Base-by-base conservation (phyloP, 345 rosid species). In the Eucalyptus regnans region DNA sequence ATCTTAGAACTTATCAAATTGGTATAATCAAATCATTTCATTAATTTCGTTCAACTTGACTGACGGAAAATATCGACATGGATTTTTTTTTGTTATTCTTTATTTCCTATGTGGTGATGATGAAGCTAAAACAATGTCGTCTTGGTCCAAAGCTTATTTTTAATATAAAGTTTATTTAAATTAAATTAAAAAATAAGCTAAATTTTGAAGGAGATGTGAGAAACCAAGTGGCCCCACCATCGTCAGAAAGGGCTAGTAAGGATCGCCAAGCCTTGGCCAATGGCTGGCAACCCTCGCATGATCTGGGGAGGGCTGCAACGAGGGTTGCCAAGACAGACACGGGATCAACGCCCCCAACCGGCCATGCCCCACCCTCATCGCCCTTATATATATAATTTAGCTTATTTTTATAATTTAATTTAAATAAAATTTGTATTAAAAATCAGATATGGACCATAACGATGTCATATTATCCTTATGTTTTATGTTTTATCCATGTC, bases 211-310 rank as follows among this genome's bases (percentile, higher is more conserved):
- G 29, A 56, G 12, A 56, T 9, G 62, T 56, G 29, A 56, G 62
- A 56, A 56, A 56, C 0, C 29, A 56, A 56, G 13, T 22, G 0
- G 58, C 25, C 25, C 58, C 58, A 52, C 58, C 23, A 2, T 52
- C 2, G 5, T 20, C 2, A 2, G 5, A 52, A 52, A 51, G 54
- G 54, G 22, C 22, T 9, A 5, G 62, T 12, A 56, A 1, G 29
- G 13, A 1, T 56, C 2, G 29, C 29, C 1, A 56, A 25, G 3
- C 62, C 62, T 25, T 1, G 0, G 0, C 12, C 1, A 23, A 9
- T 56, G 62, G 62, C 13, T 25, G 0, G 29, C 62, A 56, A 56
- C 62, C 62, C 62, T 56, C 13, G 3, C 62, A 1, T 0, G 0
- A 56, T 56, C 1, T 10, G 2, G 29, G 0, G 62, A 56, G 62